Evolutionary conservation across 441 rosid genomes (phyloP).

Genomic region (Erodium texanum): DNA sequence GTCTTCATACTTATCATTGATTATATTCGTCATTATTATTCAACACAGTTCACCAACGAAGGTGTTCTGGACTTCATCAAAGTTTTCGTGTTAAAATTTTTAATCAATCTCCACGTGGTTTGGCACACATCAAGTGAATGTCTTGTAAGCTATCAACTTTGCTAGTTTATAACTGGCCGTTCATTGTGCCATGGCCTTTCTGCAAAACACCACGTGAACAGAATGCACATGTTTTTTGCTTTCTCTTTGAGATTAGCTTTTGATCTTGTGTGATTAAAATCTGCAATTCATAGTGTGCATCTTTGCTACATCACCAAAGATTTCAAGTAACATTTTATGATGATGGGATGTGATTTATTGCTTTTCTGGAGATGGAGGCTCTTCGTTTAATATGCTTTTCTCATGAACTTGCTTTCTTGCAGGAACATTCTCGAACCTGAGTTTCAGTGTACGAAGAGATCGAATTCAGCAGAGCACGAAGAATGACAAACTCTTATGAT

Average conservation of each 20-base stretch:
- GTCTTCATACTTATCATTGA: slow-evolving; percentile 7
- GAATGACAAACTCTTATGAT: neutral
- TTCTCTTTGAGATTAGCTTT: neutral
- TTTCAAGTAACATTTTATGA: neutral
- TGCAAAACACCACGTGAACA: neutral
- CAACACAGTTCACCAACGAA: neutral
- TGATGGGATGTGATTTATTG: too few species aligned
- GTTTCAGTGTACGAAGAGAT: neutral
- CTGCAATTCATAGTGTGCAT: neutral
- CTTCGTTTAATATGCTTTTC: too few species aligned
- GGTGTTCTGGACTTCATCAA: neutral
- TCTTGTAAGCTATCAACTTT: neutral
- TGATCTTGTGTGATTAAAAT: neutral
- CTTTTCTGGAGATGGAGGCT: too few species aligned
- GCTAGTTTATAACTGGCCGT: neutral
- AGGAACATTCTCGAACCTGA: neutral
- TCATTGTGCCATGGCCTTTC: neutral
- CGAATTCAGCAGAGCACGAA: neutral
- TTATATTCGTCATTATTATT: neutral
- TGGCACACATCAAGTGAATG: neutral
- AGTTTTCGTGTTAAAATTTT: neutral
- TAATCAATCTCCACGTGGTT: neutral
- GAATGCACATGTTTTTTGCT: neutral
- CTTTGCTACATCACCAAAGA: neutral
- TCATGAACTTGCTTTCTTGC: neutral